Conservation (phyloP, 139 green algal species). For the Coelastrella sp. region DNA sequence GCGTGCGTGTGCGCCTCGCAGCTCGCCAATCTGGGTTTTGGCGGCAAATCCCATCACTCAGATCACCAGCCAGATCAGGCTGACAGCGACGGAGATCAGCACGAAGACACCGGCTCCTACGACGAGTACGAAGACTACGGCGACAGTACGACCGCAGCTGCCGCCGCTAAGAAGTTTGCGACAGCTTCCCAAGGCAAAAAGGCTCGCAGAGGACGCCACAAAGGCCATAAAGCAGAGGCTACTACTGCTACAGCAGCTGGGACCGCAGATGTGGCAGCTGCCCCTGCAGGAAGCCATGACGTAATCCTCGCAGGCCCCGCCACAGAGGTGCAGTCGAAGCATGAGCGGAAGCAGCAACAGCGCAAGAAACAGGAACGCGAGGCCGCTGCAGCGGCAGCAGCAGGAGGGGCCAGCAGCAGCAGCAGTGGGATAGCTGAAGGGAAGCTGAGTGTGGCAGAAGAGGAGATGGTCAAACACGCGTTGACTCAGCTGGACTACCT, state of each 20-base stretch:
- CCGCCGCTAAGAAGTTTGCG: constrained; percentile 5
- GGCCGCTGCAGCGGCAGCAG: background rate
- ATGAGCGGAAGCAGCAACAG: constrained; percentile 36
- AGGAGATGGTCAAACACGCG: constrained; percentile 25
- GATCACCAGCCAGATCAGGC: background rate
- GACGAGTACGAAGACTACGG: background rate
- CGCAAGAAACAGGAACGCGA: background rate
- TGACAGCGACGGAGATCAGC: background rate
- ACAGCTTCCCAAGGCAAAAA: background rate
- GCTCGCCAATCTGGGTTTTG: constrained; percentile 8
- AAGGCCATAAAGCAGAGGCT: background rate
- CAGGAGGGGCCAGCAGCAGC: background rate
- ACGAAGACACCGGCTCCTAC: background rate
- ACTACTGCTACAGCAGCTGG: background rate
- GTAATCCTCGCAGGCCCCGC: background rate
- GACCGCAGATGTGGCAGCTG: background rate
- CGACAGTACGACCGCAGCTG: background rate
- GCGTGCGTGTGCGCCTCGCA: background rate
- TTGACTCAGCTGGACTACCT: constrained; percentile 32
- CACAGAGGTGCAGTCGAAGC: background rate
- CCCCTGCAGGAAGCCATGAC: background rate
- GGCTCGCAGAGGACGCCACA: background rate
- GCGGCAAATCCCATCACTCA: background rate
- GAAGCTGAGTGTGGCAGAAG: background rate
- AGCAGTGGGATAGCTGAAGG: constrained; percentile 10